Percentiles rank a stretch among this genome's conserved stretches.
Evolutionary conservation across 768 basidiomycete genomes (phyloP).

Genomic region (Boletus barrowsii): DNA sequence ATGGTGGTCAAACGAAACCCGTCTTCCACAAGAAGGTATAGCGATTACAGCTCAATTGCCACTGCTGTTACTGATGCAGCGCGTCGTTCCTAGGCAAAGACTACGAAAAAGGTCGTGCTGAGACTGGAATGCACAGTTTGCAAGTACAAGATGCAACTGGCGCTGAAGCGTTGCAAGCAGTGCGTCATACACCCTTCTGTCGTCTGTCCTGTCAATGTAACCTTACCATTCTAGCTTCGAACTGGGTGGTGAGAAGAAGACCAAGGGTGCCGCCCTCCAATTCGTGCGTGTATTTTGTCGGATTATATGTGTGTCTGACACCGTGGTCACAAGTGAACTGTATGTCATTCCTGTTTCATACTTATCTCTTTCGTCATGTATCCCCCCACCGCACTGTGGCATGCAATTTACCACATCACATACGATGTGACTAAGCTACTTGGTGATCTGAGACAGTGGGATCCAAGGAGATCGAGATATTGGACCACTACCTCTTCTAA

Average conservation of each 20-base stretch:
- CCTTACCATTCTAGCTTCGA: constrained; percentile 68
- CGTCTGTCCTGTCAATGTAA: background rate
- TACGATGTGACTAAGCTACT: no score
- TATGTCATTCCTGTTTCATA: constrained; percentile 11
- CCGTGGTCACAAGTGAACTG: constrained; percentile 18
- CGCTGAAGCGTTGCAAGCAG: constrained; percentile 99
- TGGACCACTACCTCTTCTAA: no score
- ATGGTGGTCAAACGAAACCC: constrained; percentile 99
- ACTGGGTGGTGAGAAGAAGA: constrained; percentile 99
- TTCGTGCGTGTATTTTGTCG: constrained; percentile 61
- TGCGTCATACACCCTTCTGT: constrained; percentile 39
- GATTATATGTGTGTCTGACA: constrained; percentile 1
- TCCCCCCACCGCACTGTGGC: constrained; percentile 22
- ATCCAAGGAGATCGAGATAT: no score
- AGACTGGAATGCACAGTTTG: constrained; percentile 96
- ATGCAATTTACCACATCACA: constrained; percentile 23
- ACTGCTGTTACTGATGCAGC: background rate
- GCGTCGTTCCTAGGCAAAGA: constrained; percentile 70
- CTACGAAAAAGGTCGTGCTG: constrained; percentile 99
- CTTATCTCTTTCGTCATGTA: constrained; percentile 22
- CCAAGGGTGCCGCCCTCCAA: constrained; percentile 91
- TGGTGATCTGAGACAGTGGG: no score
- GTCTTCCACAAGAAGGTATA: constrained; percentile 99
- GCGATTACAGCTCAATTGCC: background rate
- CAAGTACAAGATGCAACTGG: constrained; percentile 97